Evolutionary conservation across 2,329 filamentous ascomycete species (phyloP).

Genomic region (Penicillium sp.): DNA sequence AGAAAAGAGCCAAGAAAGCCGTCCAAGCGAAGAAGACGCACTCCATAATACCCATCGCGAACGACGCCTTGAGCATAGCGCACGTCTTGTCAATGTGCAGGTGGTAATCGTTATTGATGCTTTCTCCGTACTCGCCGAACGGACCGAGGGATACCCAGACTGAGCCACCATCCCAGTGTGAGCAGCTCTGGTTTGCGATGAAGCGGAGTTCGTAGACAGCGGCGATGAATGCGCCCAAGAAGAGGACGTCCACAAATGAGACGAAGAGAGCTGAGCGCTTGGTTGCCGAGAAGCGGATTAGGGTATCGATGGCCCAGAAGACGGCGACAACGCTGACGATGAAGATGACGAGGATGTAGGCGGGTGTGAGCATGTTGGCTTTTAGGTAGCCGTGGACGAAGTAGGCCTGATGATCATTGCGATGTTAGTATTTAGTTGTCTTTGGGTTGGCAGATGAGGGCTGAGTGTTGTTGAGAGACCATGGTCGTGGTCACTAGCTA

Average conservation of each 20-base stretch:
- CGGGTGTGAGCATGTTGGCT: conserved; percentile 59
- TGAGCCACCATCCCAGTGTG: conserved; percentile 53
- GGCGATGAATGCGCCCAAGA: conserved; percentile 64
- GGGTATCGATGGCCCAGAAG: conserved; percentile 62
- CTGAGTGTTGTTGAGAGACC: not conserved
- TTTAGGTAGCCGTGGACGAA: conserved; percentile 62
- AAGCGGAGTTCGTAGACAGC: conserved; percentile 59
- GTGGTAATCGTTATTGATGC: conserved; percentile 49
- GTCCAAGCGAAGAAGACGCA: conserved; percentile 76
- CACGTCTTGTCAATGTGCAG: conserved; percentile 72
- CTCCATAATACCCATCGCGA: conserved; percentile 90
- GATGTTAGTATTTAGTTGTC: not conserved
- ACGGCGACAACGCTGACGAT: conserved; percentile 62
- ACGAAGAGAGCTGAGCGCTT: conserved; percentile 61
- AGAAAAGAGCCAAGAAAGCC: conserved; percentile 62
- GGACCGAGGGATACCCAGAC: conserved; percentile 63
- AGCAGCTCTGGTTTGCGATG: conserved; percentile 66
- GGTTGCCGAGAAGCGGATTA: conserved; percentile 60
- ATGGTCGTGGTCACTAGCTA: not conserved
- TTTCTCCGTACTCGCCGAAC: conserved; percentile 56
- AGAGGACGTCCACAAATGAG: conserved; percentile 61
- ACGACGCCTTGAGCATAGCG: conserved; percentile 87
- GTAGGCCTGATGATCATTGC: conserved; percentile 44
- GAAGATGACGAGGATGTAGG: conserved; percentile 63
- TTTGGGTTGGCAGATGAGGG: not conserved